Conservation (phyloP, 2,329 filamentous ascomycete genomes). For the Stagonosporopsis chrysanthemi region DNA sequence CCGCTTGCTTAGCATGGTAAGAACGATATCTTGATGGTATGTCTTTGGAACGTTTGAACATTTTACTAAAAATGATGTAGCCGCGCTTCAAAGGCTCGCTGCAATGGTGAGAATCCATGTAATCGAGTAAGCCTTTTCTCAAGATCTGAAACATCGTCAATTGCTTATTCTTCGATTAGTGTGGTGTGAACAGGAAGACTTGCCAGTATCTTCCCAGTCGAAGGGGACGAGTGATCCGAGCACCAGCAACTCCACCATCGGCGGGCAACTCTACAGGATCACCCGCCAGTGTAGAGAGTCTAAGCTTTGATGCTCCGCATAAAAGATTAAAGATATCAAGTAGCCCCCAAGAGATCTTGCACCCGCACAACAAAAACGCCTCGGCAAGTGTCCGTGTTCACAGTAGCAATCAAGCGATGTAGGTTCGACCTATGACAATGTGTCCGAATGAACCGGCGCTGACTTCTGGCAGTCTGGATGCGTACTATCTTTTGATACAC, state of each 20-base stretch:
- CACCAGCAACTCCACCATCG: constrained; percentile 7
- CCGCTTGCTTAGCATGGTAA: constrained; percentile 19
- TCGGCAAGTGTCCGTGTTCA: background rate
- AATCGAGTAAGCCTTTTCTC: background rate
- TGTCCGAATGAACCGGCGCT: background rate
- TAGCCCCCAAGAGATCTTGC: background rate
- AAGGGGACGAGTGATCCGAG: constrained; percentile 9
- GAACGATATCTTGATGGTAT: background rate
- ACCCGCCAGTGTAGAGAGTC: background rate
- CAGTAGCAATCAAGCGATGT: constrained; percentile 1
- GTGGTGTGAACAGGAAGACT: background rate
- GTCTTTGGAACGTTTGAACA: background rate
- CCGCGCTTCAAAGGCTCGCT: constrained; percentile 18
- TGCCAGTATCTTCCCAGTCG: constrained; percentile 14
- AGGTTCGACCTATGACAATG: background rate
- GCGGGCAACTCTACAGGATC: constrained; percentile 1
- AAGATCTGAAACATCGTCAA: background rate
- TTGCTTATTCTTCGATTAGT: background rate
- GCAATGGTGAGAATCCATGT: constrained; percentile 13
- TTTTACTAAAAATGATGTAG: background rate
- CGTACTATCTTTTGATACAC: constrained; percentile 13
- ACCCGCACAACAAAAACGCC: background rate
- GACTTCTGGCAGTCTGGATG: constrained; percentile 2
- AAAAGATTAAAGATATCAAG: background rate
- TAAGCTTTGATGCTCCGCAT: background rate